Evolutionary conservation across 768 basidiomycete species (phyloP).

Genomic region (Suillus americanus): DNA sequence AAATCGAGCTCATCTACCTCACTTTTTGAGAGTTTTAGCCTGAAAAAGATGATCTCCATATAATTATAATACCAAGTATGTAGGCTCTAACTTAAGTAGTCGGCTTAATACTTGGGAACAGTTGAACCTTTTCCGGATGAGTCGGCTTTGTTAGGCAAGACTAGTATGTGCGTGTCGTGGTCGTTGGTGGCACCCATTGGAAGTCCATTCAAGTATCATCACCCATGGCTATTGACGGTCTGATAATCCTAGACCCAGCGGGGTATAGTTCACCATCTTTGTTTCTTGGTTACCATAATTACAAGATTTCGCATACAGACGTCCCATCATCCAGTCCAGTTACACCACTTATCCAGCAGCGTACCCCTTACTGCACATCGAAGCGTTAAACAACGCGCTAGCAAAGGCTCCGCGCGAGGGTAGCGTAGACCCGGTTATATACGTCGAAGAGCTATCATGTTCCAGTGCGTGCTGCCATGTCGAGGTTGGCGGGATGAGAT

Average conservation of each 20-base stretch:
- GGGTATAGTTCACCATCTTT: slow-evolving; percentile 48
- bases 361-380: slow-evolving; percentile 84
- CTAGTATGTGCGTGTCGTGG: neutral
- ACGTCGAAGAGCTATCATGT: slow-evolving; percentile 50
- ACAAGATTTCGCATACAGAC: slow-evolving; percentile 36
- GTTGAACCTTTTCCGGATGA: neutral
- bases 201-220: neutral
- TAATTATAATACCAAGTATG: neutral
- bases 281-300: slow-evolving; percentile 18
- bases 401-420: slow-evolving; percentile 50
- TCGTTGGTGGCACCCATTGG: neutral
- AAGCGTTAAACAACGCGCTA: slow-evolving; percentile 75
- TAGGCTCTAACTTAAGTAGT: too few relatives aligned
- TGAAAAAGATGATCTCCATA: neutral
- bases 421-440: slow-evolving; percentile 74
- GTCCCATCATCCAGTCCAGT: slow-evolving; percentile 87
- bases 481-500: slow-evolving; percentile 68
- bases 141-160: neutral
- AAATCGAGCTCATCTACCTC: neutral
- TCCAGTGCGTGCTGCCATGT: slow-evolving; percentile 83
- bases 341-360: slow-evolving; percentile 76
- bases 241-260: slow-evolving; percentile 74
- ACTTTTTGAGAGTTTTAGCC: neutral
- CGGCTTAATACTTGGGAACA: neutral
- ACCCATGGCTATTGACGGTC: slow-evolving; percentile 74